Percentiles rank a stretch among this genome's conserved stretches.
phyloP scores from a whole-genome alignment of 2,329 filamentous ascomycete genomes.

The Colletotrichum sp. region DNA sequence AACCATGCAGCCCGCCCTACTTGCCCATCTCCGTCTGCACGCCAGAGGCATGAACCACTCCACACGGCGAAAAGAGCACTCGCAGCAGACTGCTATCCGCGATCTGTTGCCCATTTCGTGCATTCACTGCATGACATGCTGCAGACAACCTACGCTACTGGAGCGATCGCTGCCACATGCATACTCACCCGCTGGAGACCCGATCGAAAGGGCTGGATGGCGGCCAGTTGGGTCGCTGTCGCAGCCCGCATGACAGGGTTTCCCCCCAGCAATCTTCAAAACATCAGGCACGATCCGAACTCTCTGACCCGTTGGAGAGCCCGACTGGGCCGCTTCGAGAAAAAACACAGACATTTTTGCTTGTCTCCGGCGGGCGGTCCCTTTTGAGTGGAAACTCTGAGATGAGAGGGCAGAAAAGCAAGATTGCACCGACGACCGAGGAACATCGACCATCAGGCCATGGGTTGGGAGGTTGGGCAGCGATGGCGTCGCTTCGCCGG shows the following conservation, averaged over 20 bases:
- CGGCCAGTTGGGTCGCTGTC: constrained; percentile 1
- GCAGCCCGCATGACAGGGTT: background rate
- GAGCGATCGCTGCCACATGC: constrained; percentile 2
- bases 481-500: constrained; percentile 1
- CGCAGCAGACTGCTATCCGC: background rate
- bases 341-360: background rate
- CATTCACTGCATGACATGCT: background rate
- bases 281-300: constrained; percentile 13
- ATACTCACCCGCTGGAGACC: background rate
- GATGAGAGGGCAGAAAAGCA: constrained; percentile 1
- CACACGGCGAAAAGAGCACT: background rate
- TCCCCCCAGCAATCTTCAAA: background rate
- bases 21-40: background rate
- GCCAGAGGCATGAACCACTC: constrained; percentile 3
- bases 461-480: constrained; percentile 16
- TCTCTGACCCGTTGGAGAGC: constrained; percentile 5
- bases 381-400: background rate
- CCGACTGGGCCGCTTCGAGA: background rate
- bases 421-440: background rate
- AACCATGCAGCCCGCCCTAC: constrained; percentile 13
- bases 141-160: background rate
- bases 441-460: background rate
- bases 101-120: background rate
- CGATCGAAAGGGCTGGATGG: background rate
- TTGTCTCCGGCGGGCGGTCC: constrained; percentile 3